These are phyloP conservation scores for Arabidopsis thaliana DNA, from an alignment of 345 rosid genomes.

Conservation along the genomic window TAIR10.1 NC_003071.7:7481501-7482000, in stretches of 20 bases:
- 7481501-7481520: slow-evolving; percentile 13
- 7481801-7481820: background rate
- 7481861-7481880: slow-evolving; percentile 32
- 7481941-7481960: slow-evolving; percentile 8
- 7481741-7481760: background rate
- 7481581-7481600: slow-evolving; percentile 16
- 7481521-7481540: slow-evolving; percentile 36
- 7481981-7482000: slow-evolving; percentile 39
- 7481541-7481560: slow-evolving; percentile 7
- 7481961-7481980: slow-evolving; percentile 27
- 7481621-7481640: background rate
- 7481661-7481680: background rate
- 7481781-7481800: background rate
- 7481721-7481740: too few species aligned
- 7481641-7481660: background rate
- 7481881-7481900: slow-evolving; percentile 19
- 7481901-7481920: slow-evolving; percentile 21
- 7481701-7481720: too few species aligned
- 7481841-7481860: slow-evolving; percentile 2
- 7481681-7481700: too few species aligned
- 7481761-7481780: background rate
- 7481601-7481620: slow-evolving; percentile 14
- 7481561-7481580: slow-evolving; percentile 19
- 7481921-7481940: background rate
- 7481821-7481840: background rate